A percentile compares a stretch with the other conserved stretches of the same genome.
Evolutionary conservation across 768 basidiomycete genomes (phyloP).

Genomic region (Leucogyrophana mollusca): DNA sequence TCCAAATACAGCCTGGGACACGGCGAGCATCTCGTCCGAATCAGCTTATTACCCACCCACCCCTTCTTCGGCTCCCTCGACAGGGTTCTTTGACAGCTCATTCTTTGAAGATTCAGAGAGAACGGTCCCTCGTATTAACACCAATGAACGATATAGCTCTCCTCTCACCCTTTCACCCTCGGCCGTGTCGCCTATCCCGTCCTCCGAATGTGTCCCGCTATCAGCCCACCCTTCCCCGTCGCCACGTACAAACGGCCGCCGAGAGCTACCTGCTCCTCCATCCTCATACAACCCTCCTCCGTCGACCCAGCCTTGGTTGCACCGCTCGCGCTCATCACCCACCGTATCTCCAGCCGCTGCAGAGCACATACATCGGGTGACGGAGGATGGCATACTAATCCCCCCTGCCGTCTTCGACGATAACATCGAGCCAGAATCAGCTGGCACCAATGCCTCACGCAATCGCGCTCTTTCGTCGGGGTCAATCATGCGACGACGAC

Average conservation of each 20-base stretch:
- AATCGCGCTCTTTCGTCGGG: conserved; percentile 19
- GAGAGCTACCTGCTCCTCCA: conserved; percentile 28
- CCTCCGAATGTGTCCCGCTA: conserved; percentile 25
- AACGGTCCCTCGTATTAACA: conserved; percentile 9
- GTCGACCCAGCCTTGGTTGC: conserved; percentile 24
- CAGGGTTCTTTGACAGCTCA: conserved; percentile 18
- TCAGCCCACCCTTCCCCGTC: conserved; percentile 19
- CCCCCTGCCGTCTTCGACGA: conserved; percentile 16
- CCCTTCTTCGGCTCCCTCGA: conserved; percentile 41
- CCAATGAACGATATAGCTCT: conserved; percentile 3
- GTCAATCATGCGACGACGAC: conserved; percentile 21
- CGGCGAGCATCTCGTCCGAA: conserved; percentile 48
- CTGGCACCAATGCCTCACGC: conserved; percentile 6
- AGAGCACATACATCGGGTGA: conserved; percentile 1
- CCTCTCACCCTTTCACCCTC: conserved; percentile 20
- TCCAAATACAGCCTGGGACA: conserved; percentile 19
- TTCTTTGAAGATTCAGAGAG: conserved; percentile 23
- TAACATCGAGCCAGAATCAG: conserved; percentile 8
- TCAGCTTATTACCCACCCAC: conserved; percentile 44
- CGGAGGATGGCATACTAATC: conserved; percentile 10
- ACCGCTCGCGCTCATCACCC: conserved; percentile 38
- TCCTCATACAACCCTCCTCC: conserved; percentile 30
- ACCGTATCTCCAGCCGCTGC: conserved; percentile 21
- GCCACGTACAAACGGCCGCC: conserved; percentile 16
- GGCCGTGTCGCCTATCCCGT: conserved; percentile 26